Conservation (phyloP, 345 rosid species). For the Raphanus sativus region DNA sequence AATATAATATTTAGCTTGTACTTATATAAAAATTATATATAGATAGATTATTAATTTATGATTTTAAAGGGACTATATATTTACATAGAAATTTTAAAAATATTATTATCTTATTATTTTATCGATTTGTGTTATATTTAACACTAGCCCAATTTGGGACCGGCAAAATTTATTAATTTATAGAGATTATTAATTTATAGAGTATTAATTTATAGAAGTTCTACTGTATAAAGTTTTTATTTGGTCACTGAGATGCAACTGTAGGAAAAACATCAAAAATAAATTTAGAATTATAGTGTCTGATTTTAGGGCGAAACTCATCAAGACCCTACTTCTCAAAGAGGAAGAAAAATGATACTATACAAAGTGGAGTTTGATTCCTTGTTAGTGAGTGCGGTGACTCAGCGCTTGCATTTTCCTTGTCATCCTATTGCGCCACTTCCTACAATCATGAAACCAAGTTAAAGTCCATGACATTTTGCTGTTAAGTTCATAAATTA, state of each 20-base stretch:
- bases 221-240: not conserved
- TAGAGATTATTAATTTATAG: too few relatives aligned
- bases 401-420: constrained; percentile 32
- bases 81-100: too few relatives aligned
- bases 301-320: not conserved
- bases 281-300: not conserved
- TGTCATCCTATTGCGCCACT: constrained; percentile 30
- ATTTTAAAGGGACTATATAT: too few relatives aligned
- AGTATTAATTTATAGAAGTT: too few relatives aligned
- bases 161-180: too few relatives aligned
- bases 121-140: too few relatives aligned
- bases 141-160: too few relatives aligned
- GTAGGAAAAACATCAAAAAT: not conserved
- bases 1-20: too few relatives aligned
- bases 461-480: constrained; percentile 20
- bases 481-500: not conserved
- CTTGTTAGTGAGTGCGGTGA: constrained; percentile 35
- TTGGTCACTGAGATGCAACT: not conserved
- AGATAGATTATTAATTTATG: too few relatives aligned
- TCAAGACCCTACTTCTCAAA: not conserved
- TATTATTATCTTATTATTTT: too few relatives aligned
- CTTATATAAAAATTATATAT: too few relatives aligned
- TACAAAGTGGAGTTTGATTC: constrained; percentile 34
- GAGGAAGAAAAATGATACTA: not conserved
- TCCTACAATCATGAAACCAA: constrained; percentile 25